Percentiles rank a stretch among this genome's conserved stretches.
Evolutionary conservation across 1,139 yeast genomes (phyloP).

Genomic region (Taphrina flavorubra): DNA sequence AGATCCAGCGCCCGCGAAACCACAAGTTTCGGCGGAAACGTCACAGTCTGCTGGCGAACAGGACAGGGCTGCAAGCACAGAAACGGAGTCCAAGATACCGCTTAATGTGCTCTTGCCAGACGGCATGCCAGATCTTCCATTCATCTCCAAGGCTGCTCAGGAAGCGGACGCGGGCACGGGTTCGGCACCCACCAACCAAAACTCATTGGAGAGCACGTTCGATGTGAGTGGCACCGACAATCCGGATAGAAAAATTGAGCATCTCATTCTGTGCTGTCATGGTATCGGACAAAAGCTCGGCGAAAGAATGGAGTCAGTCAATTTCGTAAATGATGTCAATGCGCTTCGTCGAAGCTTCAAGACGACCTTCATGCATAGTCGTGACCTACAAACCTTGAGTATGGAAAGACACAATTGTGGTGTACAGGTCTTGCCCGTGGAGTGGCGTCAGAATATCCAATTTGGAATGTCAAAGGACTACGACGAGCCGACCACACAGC

Average conservation of each 20-base stretch:
- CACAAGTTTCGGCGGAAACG: not conserved
- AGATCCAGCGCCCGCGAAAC: conserved; percentile 33
- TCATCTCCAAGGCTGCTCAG: conserved; percentile 42
- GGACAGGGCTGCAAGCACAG: not conserved
- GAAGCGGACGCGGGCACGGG: conserved; percentile 41
- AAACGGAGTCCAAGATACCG: not conserved
- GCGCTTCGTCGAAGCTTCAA: conserved; percentile 59
- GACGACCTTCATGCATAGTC: conserved; percentile 46
- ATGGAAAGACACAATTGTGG: conserved; percentile 47
- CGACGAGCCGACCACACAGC: conserved; percentile 22
- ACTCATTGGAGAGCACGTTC: conserved; percentile 49
- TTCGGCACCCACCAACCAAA: conserved; percentile 35
- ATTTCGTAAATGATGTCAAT: conserved; percentile 85
- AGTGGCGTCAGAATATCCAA: conserved; percentile 49
- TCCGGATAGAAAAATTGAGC: conserved; percentile 65
- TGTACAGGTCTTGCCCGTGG: conserved; percentile 46
- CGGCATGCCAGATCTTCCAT: conserved; percentile 33
- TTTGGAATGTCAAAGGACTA: conserved; percentile 45
- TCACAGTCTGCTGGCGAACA: not conserved
- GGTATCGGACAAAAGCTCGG: conserved; percentile 94
- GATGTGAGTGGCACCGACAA: conserved; percentile 40
- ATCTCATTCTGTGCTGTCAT: conserved; percentile 81
- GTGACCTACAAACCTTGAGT: conserved; percentile 48
- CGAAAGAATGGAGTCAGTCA: conserved; percentile 74
- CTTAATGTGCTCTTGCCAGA: conserved; percentile 34